These are phyloP conservation scores for Nitzschia inconspicua DNA, from an alignment of 108 stramenopile species.

Conservation along the genomic window DNA sequence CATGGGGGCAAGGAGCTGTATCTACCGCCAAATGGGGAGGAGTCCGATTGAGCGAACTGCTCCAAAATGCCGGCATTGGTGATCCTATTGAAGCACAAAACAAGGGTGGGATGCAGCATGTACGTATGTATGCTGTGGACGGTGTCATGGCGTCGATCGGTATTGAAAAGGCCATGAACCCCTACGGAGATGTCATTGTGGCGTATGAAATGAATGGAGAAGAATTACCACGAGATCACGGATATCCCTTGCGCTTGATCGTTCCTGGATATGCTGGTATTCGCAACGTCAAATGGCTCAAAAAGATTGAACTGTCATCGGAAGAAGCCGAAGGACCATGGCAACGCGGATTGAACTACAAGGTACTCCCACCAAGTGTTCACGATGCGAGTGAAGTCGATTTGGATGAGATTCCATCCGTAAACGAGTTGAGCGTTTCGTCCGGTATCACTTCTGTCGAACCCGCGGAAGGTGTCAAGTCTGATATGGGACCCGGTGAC, in stretches of 20 bases:
- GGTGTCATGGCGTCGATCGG: conserved; percentile 84
- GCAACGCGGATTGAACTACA: conserved; percentile 87
- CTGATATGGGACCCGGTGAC: conserved; percentile 51
- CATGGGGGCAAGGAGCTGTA: conserved; percentile 92
- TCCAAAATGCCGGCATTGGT: conserved; percentile 64
- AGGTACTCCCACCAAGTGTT: conserved; percentile 76
- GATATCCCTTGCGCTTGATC: conserved; percentile 91
- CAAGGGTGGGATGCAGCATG: conserved; percentile 45
- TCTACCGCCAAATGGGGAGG: conserved; percentile 94
- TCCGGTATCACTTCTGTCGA: conserved; percentile 73
- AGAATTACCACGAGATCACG: conserved; percentile 91
- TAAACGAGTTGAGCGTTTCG: conserved; percentile 69
- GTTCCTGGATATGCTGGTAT: conserved; percentile 93
- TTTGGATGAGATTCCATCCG: conserved; percentile 67
- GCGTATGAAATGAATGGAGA: conserved; percentile 97
- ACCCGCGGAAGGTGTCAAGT: neutral
- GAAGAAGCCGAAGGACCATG: conserved; percentile 76
- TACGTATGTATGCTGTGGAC: conserved; percentile 84
- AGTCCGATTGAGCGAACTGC: conserved; percentile 80
- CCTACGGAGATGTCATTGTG: conserved; percentile 90
- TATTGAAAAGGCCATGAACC: conserved; percentile 78
- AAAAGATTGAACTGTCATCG: conserved; percentile 54
- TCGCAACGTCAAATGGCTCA: conserved; percentile 81
- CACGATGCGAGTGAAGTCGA: conserved; percentile 61
- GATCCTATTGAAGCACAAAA: conserved; percentile 52